Evolutionary conservation across 1,284 basidiomycete species (phyloP).

Genomic region (Anthracocystis setariae): DNA sequence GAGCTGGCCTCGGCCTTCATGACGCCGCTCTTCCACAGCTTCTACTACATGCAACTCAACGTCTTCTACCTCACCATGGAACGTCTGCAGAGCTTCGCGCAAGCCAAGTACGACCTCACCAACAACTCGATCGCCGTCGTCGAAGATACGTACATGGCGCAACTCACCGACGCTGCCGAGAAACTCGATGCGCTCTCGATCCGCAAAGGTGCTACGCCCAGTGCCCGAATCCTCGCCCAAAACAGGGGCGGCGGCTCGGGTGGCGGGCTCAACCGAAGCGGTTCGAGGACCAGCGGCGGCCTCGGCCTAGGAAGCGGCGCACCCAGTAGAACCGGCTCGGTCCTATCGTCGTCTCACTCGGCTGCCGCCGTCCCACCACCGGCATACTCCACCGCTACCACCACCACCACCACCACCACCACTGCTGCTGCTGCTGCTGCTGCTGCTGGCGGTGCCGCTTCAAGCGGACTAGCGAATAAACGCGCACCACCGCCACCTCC

Average conservation of each 20-base stretch:
- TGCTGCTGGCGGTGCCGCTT: no score
- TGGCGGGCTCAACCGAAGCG: conserved; percentile 21
- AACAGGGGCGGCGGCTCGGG: conserved; percentile 16
- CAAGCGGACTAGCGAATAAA: conserved; percentile 70
- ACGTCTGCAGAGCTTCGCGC: conserved; percentile 83
- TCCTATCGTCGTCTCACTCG: conserved; percentile 3
- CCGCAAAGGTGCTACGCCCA: conserved; percentile 52
- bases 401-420: no score
- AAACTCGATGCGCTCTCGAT: conserved; percentile 66
- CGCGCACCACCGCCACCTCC: conserved; percentile 87
- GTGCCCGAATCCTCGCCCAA: conserved; percentile 48
- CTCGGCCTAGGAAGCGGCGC: conserved; percentile 38
- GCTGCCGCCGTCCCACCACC: conserved; percentile 17
- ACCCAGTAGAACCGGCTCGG: conserved; percentile 30
- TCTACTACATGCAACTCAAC: conserved; percentile 98
- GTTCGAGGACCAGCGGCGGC: conserved; percentile 13
- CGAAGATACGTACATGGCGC: conserved; percentile 79
- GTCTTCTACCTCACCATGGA: conserved; percentile 93
- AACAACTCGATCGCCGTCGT: conserved; percentile 74
- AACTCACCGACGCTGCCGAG: conserved; percentile 81
- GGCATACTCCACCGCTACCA: conserved; percentile 21
- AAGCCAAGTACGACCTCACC: conserved; percentile 82
- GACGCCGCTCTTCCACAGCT: conserved; percentile 94
- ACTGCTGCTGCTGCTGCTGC: no score
- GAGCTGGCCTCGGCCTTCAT: conserved; percentile 87